These are phyloP conservation scores for Teunomyces barrocoloradensis DNA, from an alignment of 805 yeast species.

Conservation along the genomic window DNA sequence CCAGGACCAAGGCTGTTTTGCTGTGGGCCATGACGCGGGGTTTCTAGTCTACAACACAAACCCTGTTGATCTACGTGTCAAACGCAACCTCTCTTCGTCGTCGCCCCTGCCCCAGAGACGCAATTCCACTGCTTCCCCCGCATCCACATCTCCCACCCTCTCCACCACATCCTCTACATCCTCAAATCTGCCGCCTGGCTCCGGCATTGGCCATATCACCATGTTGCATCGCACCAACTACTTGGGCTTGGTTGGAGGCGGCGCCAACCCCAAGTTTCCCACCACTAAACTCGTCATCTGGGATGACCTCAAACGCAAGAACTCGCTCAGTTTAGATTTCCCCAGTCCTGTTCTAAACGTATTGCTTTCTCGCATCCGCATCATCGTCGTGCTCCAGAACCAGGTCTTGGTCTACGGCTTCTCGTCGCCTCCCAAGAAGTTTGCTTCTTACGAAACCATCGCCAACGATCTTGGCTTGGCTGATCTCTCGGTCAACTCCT, in stretches of 20 bases:
- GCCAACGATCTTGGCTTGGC: constrained; percentile 64
- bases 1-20: constrained; percentile 89
- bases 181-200: constrained; percentile 16
- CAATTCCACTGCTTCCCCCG: background rate
- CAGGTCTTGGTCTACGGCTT: constrained; percentile 77
- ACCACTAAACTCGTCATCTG: constrained; percentile 79
- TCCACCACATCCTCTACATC: background rate
- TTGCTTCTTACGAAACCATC: constrained; percentile 63
- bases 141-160: background rate
- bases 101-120: background rate
- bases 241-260: constrained; percentile 88
- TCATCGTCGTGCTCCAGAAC: constrained; percentile 67
- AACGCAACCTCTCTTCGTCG: constrained; percentile 29
- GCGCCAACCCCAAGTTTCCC: constrained; percentile 73
- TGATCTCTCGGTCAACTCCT: constrained; percentile 44
- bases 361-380: constrained; percentile 68
- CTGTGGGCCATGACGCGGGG: constrained; percentile 76
- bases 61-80: constrained; percentile 76
- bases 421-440: constrained; percentile 70
- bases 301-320: constrained; percentile 84
- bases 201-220: constrained; percentile 71
- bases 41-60: constrained; percentile 83
- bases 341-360: constrained; percentile 73
- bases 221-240: constrained; percentile 93
- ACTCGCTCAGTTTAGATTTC: constrained; percentile 72